phyloP scores from a whole-genome alignment of 768 basidiomycete genomes.

The Punctularia strigosozonata region DNA sequence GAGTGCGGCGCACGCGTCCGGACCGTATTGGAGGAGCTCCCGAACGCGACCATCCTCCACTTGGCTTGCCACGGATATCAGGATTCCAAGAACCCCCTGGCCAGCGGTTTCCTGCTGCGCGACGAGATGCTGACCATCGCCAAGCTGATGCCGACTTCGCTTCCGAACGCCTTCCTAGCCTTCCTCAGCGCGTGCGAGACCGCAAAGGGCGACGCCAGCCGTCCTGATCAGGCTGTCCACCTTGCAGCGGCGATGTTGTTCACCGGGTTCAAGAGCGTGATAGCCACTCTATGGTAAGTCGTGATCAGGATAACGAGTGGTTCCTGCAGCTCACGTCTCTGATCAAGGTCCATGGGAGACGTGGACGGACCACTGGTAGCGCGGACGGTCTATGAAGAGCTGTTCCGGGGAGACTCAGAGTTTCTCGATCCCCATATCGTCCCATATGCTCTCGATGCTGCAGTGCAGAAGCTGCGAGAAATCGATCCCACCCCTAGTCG shows the following conservation, averaged over 20 bases:
- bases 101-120: constrained; percentile 2
- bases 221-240: constrained; percentile 5
- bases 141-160: neutral
- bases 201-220: constrained; percentile 1
- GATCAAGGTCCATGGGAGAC: neutral
- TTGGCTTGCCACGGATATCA: constrained; percentile 4
- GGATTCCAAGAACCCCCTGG: constrained; percentile 2
- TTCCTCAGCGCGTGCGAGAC: constrained; percentile 8
- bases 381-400: neutral
- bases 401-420: too few relatives aligned
- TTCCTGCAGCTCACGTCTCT: neutral
- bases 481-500: too few relatives aligned
- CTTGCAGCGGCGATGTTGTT: constrained; percentile 5
- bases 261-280: constrained; percentile 3
- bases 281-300: constrained; percentile 5
- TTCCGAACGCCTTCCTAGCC: constrained; percentile 4
- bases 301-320: neutral
- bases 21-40: neutral
- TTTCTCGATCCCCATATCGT: too few relatives aligned
- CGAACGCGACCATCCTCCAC: constrained; percentile 1
- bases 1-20: neutral
- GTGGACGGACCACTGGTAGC: neutral
- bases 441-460: too few relatives aligned
- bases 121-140: neutral
- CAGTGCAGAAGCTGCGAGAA: too few relatives aligned